Evolutionary conservation across 371 early-diverging fungal species (phyloP), one percentile per base, ranked within the genome.

Genomic region (Coemansia sp.): DNA sequence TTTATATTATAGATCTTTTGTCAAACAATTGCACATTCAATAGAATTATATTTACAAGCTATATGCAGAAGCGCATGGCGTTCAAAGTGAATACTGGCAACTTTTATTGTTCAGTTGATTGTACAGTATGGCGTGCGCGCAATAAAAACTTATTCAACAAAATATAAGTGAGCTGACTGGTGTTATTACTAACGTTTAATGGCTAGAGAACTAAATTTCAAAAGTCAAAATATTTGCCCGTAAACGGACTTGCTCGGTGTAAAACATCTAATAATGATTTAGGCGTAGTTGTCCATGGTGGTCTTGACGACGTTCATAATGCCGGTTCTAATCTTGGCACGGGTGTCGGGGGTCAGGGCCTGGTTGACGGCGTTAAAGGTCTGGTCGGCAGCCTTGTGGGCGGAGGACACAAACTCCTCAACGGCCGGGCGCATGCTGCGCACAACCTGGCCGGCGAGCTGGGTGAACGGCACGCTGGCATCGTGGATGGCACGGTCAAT

Each of bases 291-390:
- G 78, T 78, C 78, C 59, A 72, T 62, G 68, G 78, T 78, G 64
- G 78, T 78, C 78, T 78, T 78, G 78, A 72, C 78, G 18, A 63
- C 78, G 74, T 78, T 78, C 73, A 78, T 72, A 25, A 78, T 40
- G 65, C 73, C 54, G 57, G 73, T 78, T 61, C 78, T 73, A 69
- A 78, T 69, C 78, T 77, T 77, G 78, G 78, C 72, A 44, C 78
- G 78, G 18, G 65, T 20, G 16, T 77, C 78, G 60, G 78, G 78
- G 69, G 53, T 77, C 65, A 77, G 42, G 25, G 67, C 78, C 73
- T 68, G 73, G 65, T 58, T 68, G 39, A 77, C 69, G 20, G 73
- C 72, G 23, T 72, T 59, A 58, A 72, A 61, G 14, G 73, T 23
- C 78, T 72, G 63, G 25, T 72, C 73, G 37, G 66, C 66, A 16